Conservation (phyloP, 305 asterid genomes). For the Andrographis paniculata region DNA sequence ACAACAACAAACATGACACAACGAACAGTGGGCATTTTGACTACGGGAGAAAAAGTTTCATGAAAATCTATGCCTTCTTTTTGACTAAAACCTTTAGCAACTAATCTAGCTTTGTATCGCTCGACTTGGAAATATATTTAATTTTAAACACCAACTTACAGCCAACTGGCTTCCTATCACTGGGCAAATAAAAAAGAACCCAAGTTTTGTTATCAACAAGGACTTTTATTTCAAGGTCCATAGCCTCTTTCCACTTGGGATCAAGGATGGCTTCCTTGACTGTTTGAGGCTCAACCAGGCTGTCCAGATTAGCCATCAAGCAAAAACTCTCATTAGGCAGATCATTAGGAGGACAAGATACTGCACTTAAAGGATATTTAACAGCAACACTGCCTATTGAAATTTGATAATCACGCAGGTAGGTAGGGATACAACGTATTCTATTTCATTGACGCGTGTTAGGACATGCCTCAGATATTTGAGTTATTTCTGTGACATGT, state of each 20-base stretch:
- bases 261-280: not conserved
- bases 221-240: not conserved
- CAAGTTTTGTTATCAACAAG: not conserved
- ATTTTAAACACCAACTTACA: slow-evolving; percentile 1
- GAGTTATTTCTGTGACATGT: too few relatives aligned
- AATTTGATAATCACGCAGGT: too few relatives aligned
- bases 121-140: not conserved
- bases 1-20: not conserved
- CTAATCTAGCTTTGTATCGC: not conserved
- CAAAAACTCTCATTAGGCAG: too few relatives aligned
- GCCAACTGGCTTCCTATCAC: not conserved
- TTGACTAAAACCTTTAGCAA: slow-evolving; percentile 3
- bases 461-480: too few relatives aligned
- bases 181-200: not conserved
- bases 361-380: too few relatives aligned
- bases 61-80: not conserved
- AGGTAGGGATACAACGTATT: too few relatives aligned
- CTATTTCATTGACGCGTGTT: too few relatives aligned
- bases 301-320: too few relatives aligned
- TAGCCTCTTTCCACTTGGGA: not conserved
- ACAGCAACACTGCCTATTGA: too few relatives aligned
- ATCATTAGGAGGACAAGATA: too few relatives aligned
- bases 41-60: not conserved
- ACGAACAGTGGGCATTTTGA: not conserved
- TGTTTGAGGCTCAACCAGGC: not conserved